Conservation (phyloP, 2,329 filamentous ascomycete genomes). For the Phaeophleospora eucalypticola region DNA sequence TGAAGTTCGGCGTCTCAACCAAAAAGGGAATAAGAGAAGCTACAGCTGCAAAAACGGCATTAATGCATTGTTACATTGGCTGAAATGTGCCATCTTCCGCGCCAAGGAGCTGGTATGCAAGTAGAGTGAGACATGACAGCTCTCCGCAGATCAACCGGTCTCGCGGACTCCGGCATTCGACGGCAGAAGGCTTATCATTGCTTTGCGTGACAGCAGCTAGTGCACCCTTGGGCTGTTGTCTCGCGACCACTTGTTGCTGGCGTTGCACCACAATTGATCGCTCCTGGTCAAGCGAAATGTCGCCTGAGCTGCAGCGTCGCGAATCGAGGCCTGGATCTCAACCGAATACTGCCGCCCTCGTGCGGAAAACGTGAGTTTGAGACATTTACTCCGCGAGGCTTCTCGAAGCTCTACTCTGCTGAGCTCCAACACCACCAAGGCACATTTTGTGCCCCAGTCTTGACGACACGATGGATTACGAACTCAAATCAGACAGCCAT, state of each 20-base stretch:
- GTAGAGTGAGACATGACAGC: neutral
- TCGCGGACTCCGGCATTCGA: constrained; percentile 1
- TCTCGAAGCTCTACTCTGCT: neutral
- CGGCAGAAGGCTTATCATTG: neutral
- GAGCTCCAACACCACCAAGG: neutral
- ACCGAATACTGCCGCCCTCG: too few species aligned
- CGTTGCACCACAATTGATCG: too few species aligned
- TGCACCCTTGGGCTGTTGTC: neutral
- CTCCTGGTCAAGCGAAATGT: too few species aligned
- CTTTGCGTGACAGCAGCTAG: neutral
- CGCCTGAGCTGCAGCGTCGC: too few species aligned
- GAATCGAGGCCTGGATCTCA: too few species aligned
- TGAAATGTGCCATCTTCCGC: too few species aligned
- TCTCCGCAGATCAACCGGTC: neutral
- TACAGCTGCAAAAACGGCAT: neutral
- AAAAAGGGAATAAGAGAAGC: neutral
- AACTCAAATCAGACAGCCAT: constrained; percentile 2
- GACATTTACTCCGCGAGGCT: constrained; percentile 1
- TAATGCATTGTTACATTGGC: too few species aligned
- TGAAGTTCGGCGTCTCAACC: neutral
- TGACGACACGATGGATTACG: constrained; percentile 1
- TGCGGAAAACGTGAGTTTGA: too few species aligned
- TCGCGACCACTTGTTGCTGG: too few species aligned
- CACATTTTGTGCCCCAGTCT: neutral
- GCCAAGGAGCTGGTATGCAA: too few species aligned